Conservation (phyloP, 169 alveolate species). For the Eimeria praecox region DNA sequence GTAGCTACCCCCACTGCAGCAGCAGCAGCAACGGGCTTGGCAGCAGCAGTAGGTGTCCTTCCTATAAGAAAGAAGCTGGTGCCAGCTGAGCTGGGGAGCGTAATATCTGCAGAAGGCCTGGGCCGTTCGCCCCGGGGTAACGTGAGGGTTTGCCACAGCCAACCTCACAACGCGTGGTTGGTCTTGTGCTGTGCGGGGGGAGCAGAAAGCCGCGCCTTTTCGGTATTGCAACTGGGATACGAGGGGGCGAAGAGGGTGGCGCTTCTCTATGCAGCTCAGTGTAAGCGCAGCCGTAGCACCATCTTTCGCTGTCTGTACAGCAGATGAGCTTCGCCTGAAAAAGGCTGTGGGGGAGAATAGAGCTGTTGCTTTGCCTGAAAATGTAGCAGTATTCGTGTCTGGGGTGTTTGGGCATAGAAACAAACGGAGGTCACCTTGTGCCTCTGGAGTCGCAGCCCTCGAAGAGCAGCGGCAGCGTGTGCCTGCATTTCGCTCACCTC, state of each 20-base stretch:
- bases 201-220: conserved; percentile 60
- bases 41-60: neutral
- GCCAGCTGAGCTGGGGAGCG: conserved; percentile 61
- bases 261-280: conserved; percentile 64
- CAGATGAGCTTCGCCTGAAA: neutral
- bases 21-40: neutral
- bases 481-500: too few relatives aligned
- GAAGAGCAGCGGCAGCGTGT: too few relatives aligned
- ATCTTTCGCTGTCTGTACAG: neutral
- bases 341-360: neutral
- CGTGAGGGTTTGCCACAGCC: conserved; percentile 62
- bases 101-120: conserved; percentile 50
- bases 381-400: neutral
- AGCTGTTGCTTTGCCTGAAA: neutral
- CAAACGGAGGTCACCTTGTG: too few relatives aligned
- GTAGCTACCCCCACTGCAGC: conserved; percentile 16
- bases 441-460: too few relatives aligned
- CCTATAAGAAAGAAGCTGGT: conserved; percentile 27
- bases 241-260: conserved; percentile 67
- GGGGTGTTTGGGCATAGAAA: too few relatives aligned
- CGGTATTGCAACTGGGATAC: conserved; percentile 48
- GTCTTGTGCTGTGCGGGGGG: conserved; percentile 69
- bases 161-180: conserved; percentile 61
- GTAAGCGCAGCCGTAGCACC: conserved; percentile 1
- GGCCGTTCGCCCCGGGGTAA: conserved; percentile 62